Evolutionary conservation across 2,329 filamentous ascomycete species (phyloP), one percentile per base, ranked within the genome.

Genomic region (Calonectria naviculata): DNA sequence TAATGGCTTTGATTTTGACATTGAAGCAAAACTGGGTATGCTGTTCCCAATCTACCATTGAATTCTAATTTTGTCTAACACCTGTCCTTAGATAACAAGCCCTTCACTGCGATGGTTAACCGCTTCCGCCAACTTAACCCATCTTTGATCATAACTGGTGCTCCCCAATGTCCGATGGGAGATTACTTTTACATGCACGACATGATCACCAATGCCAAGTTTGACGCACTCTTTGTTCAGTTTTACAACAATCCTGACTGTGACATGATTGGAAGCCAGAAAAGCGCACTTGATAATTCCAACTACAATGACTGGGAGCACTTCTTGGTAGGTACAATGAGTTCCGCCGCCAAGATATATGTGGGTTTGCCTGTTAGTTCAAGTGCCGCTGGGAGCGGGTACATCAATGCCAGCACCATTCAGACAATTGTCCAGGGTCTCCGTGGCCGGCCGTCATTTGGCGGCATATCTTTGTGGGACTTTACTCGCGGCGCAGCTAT

Each of bases 231-330:
- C 52, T 87, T 85, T 76, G 78, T 88, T 62, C 86, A 87, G 79
- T 88, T 87, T 78, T 88, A 87, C 81, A 87, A 87, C 81, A 87
- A 87, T 76, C 74, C 75, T 0, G 72, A 58, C 21, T 87, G 85
- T 74, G 81, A 84, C 54, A 78, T 80, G 29, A 75, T 83, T 70
- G 68, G 73, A 10, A 64, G 78, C 9, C 79, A 68, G 21, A 71
- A 78, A 10, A 76, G 80, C 13, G 31, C 52, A 9, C 31, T 56
- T 36, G 19, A n/a, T n/a, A 74, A 75, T 38, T 85, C 87, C 80
- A 87, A 86, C 71, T 88, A 85, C 75, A 76, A 84, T 61, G 76
- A 77, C 17, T 88, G 86, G 86, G 82, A 79, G 44, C 46, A 0
- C 79, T 83, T 36, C 67, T 87, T 46, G 5, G 46, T 69, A 4